Evolutionary conservation across 2,329 filamentous ascomycete species (phyloP), one percentile per base, ranked within the genome.

Genomic region (Xylariomycetidae sp.): DNA sequence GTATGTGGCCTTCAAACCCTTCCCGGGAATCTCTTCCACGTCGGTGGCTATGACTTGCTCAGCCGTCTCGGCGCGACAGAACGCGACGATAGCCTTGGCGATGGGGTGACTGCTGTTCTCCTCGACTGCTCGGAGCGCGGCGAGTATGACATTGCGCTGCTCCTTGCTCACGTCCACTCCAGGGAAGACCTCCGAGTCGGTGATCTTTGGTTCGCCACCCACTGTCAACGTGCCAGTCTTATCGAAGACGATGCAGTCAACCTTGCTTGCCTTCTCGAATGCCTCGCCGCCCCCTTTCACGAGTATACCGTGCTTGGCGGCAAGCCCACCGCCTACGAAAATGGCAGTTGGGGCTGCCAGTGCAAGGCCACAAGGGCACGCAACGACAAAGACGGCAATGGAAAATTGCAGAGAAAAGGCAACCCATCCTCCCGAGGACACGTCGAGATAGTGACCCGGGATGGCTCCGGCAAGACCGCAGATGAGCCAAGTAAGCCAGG

Each of bases 291-390:
- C 86, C 15, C 86, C 85, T 58, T 88, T 87, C 46, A 84, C 85
- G 1, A 93, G 67, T 34, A 93, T 87, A 2, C 86, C 86, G 49
- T 85, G 64, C 53, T 82, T 80, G 6, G 86, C 86, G 3, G 86
- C 86, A 13, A 92, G 64, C 2, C 85, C 85, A 22, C 83, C 80
- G 3, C 85, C 86, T 8, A 92, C 85, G 44, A 90, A 90, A 20
- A 93, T 75, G 33, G 86, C 86, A 0, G 86, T 93, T 1, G 86
- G 86, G 0, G 85, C 85, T n/a, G 86, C 86, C 6, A 93, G 74
- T 1, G 82, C 86, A 10, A 93, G 70, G 2, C 86, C 86, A 50
- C 86, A 93, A 2, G 86, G 86, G 51, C 86, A 93, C 3, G 86
- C 85, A 18, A 93, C 81, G 20, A 93, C 85, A 46, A 93, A 92